Conservation (phyloP, 176 grass and related monocot genomes). For the Eleusine coracana region DNA sequence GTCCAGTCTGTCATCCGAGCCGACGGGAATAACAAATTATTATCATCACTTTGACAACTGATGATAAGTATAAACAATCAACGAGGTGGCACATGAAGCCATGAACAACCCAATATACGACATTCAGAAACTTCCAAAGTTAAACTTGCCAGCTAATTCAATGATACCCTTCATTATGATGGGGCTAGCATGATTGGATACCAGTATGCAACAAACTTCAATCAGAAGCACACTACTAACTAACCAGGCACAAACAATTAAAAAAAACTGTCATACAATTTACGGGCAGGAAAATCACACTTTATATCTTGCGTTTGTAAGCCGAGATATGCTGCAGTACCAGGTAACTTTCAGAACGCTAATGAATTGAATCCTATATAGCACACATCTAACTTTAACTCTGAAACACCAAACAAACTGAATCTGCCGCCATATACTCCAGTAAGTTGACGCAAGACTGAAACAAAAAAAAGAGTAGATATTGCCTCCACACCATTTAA, state of each 20-base stretch:
- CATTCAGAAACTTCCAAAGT: conserved; percentile 3
- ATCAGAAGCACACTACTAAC: background rate
- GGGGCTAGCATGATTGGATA: conserved; percentile 7
- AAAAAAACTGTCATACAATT: background rate
- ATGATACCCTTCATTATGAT: conserved; percentile 1
- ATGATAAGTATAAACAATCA: conserved; percentile 15
- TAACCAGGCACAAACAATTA: background rate
- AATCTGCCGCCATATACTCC: background rate
- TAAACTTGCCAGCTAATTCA: conserved; percentile 6
- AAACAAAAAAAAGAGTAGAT: conserved; percentile 19
- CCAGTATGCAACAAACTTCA: background rate
- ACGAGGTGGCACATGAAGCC: background rate
- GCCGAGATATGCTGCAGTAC: conserved; percentile 35
- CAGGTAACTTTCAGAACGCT: conserved; percentile 38
- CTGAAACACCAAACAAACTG: conserved; percentile 45
- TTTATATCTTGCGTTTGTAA: conserved; percentile 28
- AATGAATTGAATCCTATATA: conserved; percentile 40
- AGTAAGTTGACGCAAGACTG: conserved; percentile 4
- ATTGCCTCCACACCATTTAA: conserved; percentile 27
- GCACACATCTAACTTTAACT: conserved; percentile 45
- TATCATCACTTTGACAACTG: conserved; percentile 7
- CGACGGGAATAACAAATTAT: background rate
- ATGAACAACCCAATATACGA: conserved; percentile 3
- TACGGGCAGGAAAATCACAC: background rate
- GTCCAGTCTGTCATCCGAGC: conserved; percentile 29